Base-by-base conservation (phyloP, 2,329 filamentous ascomycete genomes). In the Fusarium nanum region DNA sequence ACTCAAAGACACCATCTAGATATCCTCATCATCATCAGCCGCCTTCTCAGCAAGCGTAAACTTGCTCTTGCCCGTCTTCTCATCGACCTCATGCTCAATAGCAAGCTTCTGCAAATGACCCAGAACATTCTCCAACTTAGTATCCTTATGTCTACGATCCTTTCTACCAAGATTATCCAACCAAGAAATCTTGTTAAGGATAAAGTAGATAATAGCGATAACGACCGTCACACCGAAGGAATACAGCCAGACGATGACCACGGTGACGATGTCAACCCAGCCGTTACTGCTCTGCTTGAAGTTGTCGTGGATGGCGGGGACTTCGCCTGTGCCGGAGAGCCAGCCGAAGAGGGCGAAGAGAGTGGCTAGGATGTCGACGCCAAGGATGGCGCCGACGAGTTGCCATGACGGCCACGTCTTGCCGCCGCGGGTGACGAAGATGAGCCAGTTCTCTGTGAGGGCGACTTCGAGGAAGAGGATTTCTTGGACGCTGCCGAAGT, bases 341-440 rank as follows among this genome's bases (percentile, higher is more conserved):
- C 67, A 69, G 4, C 67, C 67, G 16, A 69, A 69, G 1, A 69
- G 34, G 1, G 18, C 27, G 1, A 69, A 69, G 0, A 69, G 37
- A 0, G 67, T 69, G 0, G 67, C 67, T 0, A 69, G n/a, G 6
- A 69, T 2, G 9, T 69, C 67, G 0, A 69, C 67, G 0, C 67
- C 67, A 0, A 69, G 22, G 2, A 69, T 69, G 2, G 67, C 67
- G 1, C 54, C 58, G 1, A 69, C 50, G 2, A 69, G 67, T 28
- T 69, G 67, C 67, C 67, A 69, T 1, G 67, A 69, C 3, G 67
- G 67, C 67, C 67, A 70, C 0, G 67, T 69, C 16, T 69, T 70
- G 1, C 67, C 67, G 4, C 67, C 67, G 14, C 67, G 7, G 0
- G 67, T 69, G 7, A 69, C 67, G n/a, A 69, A 69, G 3, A 69